Evolutionary conservation across 768 basidiomycete genomes (phyloP).

Genomic region (Phylloporus sp.): DNA sequence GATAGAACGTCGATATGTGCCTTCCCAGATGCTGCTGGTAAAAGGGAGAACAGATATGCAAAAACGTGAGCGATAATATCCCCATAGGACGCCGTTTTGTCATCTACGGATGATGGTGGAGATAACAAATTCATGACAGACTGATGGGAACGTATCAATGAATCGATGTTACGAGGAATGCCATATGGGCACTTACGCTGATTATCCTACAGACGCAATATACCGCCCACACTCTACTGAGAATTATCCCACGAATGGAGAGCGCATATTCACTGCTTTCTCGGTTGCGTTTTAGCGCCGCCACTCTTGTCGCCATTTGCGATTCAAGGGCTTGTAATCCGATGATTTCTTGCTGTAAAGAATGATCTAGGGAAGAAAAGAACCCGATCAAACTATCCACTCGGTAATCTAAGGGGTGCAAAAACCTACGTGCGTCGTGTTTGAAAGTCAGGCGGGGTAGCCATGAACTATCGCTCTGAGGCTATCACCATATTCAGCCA

Average conservation of each 20-base stretch:
- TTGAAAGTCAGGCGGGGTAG: conserved; percentile 29
- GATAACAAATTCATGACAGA: conserved; percentile 33
- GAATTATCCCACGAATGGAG: conserved; percentile 53
- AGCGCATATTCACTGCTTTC: conserved; percentile 46
- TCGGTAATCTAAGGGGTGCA: conserved; percentile 1
- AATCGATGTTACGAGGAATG: conserved; percentile 2
- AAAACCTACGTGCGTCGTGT: conserved; percentile 30
- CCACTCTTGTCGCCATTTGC: conserved; percentile 60
- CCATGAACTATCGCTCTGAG: conserved; percentile 25
- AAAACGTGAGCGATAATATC: conserved; percentile 40
- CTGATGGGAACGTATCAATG: conserved; percentile 24
- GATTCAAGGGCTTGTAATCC: conserved; percentile 67
- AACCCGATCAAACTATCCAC: background rate
- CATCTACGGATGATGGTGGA: conserved; percentile 32
- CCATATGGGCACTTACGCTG: conserved; percentile 43
- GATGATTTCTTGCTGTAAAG: conserved; percentile 51
- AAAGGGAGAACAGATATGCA: conserved; percentile 37
- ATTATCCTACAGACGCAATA: conserved; percentile 65
- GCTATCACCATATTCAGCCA: conserved; percentile 18
- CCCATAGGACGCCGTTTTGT: conserved; percentile 41
- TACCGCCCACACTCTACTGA: conserved; percentile 54
- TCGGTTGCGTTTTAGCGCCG: conserved; percentile 45
- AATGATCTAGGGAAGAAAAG: conserved; percentile 29
- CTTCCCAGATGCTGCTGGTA: conserved; percentile 32
- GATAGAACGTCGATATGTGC: conserved; percentile 34